A percentile compares a stretch with the other conserved stretches of the same genome.
Evolutionary conservation across 352 stramenopile species (phyloP).

Genomic region (Phytopythium litorale): DNA sequence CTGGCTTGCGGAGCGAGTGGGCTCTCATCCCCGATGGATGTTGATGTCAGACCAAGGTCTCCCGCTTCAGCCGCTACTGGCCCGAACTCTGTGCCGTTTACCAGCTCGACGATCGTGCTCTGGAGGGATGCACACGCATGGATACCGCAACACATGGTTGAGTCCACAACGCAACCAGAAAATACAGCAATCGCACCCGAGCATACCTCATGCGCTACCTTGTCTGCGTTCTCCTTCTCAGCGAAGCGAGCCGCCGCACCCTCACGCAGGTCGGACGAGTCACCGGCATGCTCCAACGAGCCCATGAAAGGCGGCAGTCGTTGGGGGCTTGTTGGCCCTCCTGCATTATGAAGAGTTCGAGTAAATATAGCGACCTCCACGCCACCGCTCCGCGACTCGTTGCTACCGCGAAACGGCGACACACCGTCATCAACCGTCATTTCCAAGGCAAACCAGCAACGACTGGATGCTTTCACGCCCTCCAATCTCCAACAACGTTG

Average conservation of each 20-base stretch:
- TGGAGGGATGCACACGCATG: not conserved
- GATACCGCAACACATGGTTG: not conserved
- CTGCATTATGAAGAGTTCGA: not conserved
- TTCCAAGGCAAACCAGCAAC: not conserved
- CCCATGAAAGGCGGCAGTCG: not conserved
- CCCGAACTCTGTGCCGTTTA: constrained; percentile 30
- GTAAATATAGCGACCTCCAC: not conserved
- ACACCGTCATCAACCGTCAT: not conserved
- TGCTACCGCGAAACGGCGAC: not conserved
- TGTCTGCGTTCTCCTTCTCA: not conserved
- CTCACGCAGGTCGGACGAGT: not conserved
- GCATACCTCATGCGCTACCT: not conserved
- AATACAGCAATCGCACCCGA: not conserved
- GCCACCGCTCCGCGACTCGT: no score
- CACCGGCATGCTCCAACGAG: not conserved
- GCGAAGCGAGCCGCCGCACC: not conserved
- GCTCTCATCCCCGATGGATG: not conserved
- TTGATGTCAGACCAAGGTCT: not conserved
- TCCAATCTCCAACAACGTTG: not conserved
- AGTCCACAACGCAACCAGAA: not conserved
- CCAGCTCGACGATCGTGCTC: constrained; percentile 15
- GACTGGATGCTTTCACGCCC: no score
- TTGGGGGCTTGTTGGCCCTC: not conserved
- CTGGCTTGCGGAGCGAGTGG: not conserved
- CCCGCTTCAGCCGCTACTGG: not conserved